Evolutionary conservation across 164 flowering plant species (phyloP).

Genomic region (Saururus chinensis): DNA sequence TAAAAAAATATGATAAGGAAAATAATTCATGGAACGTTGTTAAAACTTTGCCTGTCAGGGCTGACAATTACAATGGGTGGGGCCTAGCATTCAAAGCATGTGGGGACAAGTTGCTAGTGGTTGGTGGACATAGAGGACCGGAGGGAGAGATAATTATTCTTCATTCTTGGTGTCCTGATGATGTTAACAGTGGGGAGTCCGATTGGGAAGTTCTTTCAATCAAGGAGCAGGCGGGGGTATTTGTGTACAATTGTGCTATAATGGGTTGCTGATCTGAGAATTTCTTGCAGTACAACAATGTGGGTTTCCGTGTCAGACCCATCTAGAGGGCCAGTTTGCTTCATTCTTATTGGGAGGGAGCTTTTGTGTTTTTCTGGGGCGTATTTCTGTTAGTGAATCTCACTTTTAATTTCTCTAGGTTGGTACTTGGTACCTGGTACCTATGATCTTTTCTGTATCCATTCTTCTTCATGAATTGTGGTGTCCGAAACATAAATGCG

Average conservation of each 20-base stretch:
- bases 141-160: constrained; percentile 23
- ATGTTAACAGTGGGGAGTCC: constrained; percentile 8
- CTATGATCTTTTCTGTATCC: background rate
- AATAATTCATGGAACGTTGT: constrained; percentile 22
- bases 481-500: background rate
- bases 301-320: background rate
- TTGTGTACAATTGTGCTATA: constrained; percentile 31
- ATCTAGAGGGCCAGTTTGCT: background rate
- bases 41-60: constrained; percentile 26
- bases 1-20: constrained; percentile 29
- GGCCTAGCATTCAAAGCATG: constrained; percentile 38
- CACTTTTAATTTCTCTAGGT: too few relatives aligned
- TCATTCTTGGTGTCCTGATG: constrained; percentile 26
- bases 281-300: background rate
- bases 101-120: constrained; percentile 25
- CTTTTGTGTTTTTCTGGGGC: background rate
- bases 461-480: background rate
- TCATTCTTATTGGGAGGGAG: background rate
- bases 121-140: constrained; percentile 32
- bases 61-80: constrained; percentile 33
- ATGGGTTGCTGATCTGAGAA: constrained; percentile 22
- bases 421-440: background rate
- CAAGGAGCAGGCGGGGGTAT: constrained; percentile 18
- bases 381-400: too few relatives aligned
- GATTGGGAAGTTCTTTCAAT: constrained; percentile 21